Base-by-base conservation (phyloP, 2,329 filamentous ascomycete genomes). In the Monascus ruber region DNA sequence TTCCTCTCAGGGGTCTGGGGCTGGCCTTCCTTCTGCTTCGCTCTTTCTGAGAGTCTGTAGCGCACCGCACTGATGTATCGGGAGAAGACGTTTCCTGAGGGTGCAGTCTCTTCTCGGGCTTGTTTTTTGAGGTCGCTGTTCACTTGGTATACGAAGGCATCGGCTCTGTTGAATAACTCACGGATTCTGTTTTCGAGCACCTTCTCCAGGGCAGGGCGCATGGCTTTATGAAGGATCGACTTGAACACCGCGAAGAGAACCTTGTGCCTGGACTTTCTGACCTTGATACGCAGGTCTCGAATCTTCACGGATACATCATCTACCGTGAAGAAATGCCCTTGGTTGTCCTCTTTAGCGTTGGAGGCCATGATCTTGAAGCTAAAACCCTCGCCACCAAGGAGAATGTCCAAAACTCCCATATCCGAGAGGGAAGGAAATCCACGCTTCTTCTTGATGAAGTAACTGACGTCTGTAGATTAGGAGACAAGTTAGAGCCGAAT, bases 211-310 rank as follows among this genome's bases (percentile, higher is more conserved):
- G 77, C 83, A 28, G 89, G 87, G 35, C 83, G 81, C 52, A 98
- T 76, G 26, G 87, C 77, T 66, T 81, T 86, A 58, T 95, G 74
- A 48, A 94, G 72, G 25, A 96, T 59, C 4, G 88, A 85, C 73
- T 95, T 95, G 72, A 89, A 82, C 31, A 95, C 59, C 39, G 69
- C 70, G 63, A 96, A 94, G 24, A 96, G 73, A 8, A 91, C 56
- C 76, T 95, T 98, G 75, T 96, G 88, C 62, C 82, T 93, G 38
- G 88, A 95, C 71, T 94, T 79, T 73, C 88, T 87, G 48, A 98
- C 64, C 70, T 94, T 94, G 68, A 98, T 80, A 51, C 83, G 76
- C 42, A 95, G 73, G 55, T 88, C 57, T 66, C 85, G 83, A 50
- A 94, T 77, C 52, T 85, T 79, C 17, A 94, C 85, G 32, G 83